Conservation (phyloP, 2,329 filamentous ascomycete genomes). For the Nothophoma quercina region DNA sequence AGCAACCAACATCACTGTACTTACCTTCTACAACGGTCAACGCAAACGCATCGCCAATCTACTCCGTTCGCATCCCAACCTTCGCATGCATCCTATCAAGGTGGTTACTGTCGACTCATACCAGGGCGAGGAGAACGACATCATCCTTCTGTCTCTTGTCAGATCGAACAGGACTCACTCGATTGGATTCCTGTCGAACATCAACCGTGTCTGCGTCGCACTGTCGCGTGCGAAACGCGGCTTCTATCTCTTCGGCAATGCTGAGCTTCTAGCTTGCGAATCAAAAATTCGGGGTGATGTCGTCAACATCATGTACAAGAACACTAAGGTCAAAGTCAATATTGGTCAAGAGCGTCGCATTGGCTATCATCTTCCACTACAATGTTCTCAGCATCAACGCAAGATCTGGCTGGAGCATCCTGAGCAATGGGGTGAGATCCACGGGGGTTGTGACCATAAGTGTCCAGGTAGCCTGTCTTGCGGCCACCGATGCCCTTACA, state of each 20-base stretch:
- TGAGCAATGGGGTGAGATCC: slow-evolving; percentile 38
- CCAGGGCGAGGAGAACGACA: slow-evolving; percentile 75
- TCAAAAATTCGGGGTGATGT: slow-evolving; percentile 63
- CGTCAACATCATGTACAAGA: slow-evolving; percentile 54
- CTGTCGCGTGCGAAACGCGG: slow-evolving; percentile 76
- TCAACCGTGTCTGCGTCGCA: slow-evolving; percentile 69
- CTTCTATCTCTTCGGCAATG: slow-evolving; percentile 86
- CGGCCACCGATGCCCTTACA: slow-evolving; percentile 43
- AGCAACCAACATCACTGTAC: slow-evolving; percentile 71
- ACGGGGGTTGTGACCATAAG: slow-evolving; percentile 40
- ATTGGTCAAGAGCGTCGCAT: slow-evolving; percentile 47
- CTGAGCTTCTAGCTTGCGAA: slow-evolving; percentile 57
- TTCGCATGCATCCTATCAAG: slow-evolving; percentile 55
- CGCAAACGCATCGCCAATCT: slow-evolving; percentile 67
- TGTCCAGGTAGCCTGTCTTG: slow-evolving; percentile 43
- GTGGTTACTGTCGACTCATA: slow-evolving; percentile 88
- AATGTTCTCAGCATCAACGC: slow-evolving; percentile 66
- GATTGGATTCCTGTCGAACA: slow-evolving; percentile 77
- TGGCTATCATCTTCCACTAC: slow-evolving; percentile 65
- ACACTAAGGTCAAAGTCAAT: slow-evolving; percentile 39
- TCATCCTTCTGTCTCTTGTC: slow-evolving; percentile 82
- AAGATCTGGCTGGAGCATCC: slow-evolving; percentile 58
- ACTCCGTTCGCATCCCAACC: slow-evolving; percentile 54
- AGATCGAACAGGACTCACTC: slow-evolving; percentile 66
- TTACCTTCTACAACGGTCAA: slow-evolving; percentile 91